Conservation (phyloP, 371 early-diverging fungal species). For the Mucor irregularis region DNA sequence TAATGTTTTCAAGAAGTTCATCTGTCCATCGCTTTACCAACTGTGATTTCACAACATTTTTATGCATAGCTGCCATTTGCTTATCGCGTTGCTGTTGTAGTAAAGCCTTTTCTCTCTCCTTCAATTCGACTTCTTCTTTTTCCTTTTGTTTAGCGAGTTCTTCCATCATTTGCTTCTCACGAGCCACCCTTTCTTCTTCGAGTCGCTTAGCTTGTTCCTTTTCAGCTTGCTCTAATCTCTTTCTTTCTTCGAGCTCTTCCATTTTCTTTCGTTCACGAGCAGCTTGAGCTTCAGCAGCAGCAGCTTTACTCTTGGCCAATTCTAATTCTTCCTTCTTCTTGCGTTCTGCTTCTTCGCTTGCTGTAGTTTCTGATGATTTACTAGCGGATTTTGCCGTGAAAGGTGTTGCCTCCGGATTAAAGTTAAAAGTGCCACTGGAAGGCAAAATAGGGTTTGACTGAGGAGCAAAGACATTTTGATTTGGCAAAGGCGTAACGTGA, state of each 20-base stretch:
- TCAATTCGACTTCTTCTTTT: constrained; percentile 11
- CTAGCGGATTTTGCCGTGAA: no score
- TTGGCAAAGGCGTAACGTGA: no score
- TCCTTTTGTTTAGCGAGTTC: constrained; percentile 2
- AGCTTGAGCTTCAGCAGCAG: constrained; percentile 2
- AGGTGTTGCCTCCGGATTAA: no score
- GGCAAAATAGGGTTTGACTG: no score
- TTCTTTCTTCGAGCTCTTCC: background rate
- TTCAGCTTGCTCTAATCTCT: background rate
- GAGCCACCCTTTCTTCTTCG: background rate
- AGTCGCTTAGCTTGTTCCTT: constrained; percentile 1
- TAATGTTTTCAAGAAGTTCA: background rate
- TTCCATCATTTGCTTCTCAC: no score
- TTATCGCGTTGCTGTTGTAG: constrained; percentile 6
- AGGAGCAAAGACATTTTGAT: no score
- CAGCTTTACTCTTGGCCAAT: background rate
- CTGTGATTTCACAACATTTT: background rate
- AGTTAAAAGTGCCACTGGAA: no score
- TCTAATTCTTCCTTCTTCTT: background rate
- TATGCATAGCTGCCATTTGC: background rate
- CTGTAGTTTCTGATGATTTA: no score
- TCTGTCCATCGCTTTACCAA: background rate
- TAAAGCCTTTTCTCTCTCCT: background rate
- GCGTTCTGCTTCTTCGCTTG: background rate
- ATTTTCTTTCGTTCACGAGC: constrained; percentile 6